These are phyloP conservation scores for Boletus reticuloceps DNA, from an alignment of 768 basidiomycete species.

Conservation along the genomic window DNA sequence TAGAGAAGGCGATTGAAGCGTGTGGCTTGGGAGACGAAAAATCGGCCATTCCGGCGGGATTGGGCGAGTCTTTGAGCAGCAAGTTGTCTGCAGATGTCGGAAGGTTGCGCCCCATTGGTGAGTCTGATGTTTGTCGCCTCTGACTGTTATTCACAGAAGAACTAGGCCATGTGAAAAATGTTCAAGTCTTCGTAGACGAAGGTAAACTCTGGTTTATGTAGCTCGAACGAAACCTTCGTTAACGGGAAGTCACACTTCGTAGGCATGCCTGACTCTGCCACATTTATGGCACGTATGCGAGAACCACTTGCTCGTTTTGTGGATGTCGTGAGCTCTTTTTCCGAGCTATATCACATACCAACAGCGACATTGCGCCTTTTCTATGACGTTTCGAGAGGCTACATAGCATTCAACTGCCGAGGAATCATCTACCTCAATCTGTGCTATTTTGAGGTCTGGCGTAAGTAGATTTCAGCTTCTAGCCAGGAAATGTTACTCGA, in stretches of 20 bases:
- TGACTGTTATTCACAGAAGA: background rate
- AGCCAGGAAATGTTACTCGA: background rate
- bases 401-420: conserved; percentile 88
- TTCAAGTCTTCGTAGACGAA: conserved; percentile 60
- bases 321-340: conserved; percentile 57
- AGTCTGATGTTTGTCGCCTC: background rate
- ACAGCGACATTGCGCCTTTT: conserved; percentile 74
- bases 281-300: conserved; percentile 47
- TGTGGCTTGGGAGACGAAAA: background rate
- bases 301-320: conserved; percentile 67
- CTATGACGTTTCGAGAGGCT: conserved; percentile 69
- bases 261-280: conserved; percentile 30
- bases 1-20: background rate
- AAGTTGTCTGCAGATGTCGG: background rate
- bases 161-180: conserved; percentile 27
- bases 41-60: background rate
- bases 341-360: conserved; percentile 67
- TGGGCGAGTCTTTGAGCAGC: background rate
- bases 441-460: conserved; percentile 39
- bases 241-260: background rate
- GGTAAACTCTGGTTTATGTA: conserved; percentile 34
- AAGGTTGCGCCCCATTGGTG: background rate
- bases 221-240: no score
- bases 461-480: conserved; percentile 41
- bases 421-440: conserved; percentile 85